Evolutionary conservation across 345 rosid genomes (phyloP).

Genomic region (Eucalyptus caleyi): DNA sequence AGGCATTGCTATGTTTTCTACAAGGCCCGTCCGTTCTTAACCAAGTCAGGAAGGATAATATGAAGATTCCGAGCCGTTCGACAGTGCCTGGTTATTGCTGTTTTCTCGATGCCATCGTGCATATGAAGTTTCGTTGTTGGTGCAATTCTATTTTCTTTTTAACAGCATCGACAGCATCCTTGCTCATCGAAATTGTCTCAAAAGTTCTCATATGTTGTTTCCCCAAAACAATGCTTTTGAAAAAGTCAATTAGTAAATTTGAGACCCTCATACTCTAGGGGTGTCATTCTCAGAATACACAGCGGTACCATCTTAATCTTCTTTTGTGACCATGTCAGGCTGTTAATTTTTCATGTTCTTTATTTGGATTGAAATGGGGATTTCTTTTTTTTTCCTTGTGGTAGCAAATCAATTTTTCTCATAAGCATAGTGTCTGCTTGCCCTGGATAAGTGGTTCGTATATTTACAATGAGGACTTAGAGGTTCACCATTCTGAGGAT

Average conservation of each 20-base stretch:
- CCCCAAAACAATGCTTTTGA: background rate
- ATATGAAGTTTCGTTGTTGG: background rate
- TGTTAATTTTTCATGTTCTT: too few relatives aligned
- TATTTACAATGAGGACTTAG: background rate
- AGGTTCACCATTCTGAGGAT: background rate
- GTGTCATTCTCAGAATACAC: background rate
- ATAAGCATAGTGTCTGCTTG: background rate
- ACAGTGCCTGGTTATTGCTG: background rate
- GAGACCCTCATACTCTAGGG: background rate
- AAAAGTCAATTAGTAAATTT: background rate
- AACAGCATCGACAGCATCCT: background rate
- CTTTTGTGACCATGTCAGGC: too few relatives aligned
- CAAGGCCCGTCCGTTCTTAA: background rate
- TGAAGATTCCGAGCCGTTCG: background rate
- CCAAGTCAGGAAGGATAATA: background rate
- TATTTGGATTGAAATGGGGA: too few relatives aligned
- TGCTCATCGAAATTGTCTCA: background rate
- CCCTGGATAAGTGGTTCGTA: background rate
- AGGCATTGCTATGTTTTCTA: background rate
- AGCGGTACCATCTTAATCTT: rapidly evolving
- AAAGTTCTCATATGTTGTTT: background rate
- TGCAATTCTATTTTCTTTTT: background rate
- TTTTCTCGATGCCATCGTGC: background rate
- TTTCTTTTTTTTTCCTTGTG: too few relatives aligned
- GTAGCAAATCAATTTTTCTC: too few relatives aligned